A percentile compares a stretch with the other conserved stretches of the same genome.
These are phyloP conservation scores for Talinum fruticosum DNA, from an alignment of 148 eudicot genomes.

Conservation along the genomic window DNA sequence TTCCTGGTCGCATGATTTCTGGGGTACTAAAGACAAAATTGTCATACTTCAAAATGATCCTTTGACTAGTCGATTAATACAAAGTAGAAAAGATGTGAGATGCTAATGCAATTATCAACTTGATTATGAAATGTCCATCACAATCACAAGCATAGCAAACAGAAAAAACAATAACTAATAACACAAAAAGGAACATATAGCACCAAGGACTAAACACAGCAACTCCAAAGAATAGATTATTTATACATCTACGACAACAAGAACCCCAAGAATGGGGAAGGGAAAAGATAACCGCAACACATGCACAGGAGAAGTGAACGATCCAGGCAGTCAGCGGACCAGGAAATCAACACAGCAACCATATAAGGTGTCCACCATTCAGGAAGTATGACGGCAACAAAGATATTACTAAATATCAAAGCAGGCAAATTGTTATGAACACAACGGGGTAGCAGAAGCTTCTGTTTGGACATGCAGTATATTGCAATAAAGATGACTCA, in stretches of 20 bases:
- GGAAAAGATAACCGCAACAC: neutral
- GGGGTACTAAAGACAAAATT: too few relatives aligned
- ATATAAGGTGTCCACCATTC: neutral
- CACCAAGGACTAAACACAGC: neutral
- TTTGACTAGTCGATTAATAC: neutral
- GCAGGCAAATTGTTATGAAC: neutral
- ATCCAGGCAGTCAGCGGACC: neutral
- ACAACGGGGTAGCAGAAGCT: conserved; percentile 5
- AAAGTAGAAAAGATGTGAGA: neutral
- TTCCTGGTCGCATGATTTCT: too few relatives aligned
- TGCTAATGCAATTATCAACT: neutral
- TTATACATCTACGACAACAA: neutral
- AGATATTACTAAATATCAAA: neutral
- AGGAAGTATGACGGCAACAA: neutral
- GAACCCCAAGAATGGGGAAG: neutral
- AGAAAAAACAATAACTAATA: neutral
- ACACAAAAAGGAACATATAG: neutral
- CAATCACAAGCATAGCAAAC: neutral
- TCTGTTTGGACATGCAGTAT: neutral
- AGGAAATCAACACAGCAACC: neutral
- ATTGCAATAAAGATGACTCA: conserved; percentile 21
- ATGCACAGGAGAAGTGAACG: neutral
- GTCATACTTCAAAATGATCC: neutral
- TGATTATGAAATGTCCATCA: neutral
- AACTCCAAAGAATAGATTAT: neutral